phyloP scores from a whole-genome alignment of 2,329 filamentous ascomycete species.

The Penicillium sp. region DNA sequence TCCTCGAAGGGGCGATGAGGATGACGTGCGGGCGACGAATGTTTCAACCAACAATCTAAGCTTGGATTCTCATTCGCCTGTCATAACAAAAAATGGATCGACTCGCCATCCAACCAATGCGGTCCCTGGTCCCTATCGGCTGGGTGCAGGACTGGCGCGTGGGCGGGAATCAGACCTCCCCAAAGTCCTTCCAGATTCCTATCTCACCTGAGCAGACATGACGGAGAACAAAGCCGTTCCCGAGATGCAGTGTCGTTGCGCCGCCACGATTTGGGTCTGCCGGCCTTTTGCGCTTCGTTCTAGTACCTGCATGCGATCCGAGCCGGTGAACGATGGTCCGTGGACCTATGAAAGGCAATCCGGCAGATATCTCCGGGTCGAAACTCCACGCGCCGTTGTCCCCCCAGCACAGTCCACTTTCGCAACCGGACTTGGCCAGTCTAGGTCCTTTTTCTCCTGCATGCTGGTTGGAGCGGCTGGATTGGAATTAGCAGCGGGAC shows the following conservation, averaged over 20 bases:
- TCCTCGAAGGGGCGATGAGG: not conserved
- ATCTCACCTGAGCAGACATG: not conserved
- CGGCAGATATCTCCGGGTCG: conserved; percentile 21
- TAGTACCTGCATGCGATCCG: conserved; percentile 33
- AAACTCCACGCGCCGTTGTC: conserved; percentile 17
- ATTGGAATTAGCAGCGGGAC: not conserved
- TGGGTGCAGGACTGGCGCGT: conserved; percentile 17
- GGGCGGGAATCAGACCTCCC: conserved; percentile 14
- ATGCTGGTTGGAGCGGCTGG: not conserved
- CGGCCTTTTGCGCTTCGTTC: conserved; percentile 19
- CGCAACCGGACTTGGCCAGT: not conserved
- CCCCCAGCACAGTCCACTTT: conserved; percentile 3
- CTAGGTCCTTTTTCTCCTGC: not conserved
- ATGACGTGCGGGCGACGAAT: conserved; percentile 8
- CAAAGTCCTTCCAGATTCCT: not conserved
- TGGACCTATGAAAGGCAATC: conserved; percentile 18
- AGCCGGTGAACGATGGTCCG: conserved; percentile 29
- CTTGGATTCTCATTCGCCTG: conserved; percentile 10
- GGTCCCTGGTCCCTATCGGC: conserved; percentile 16
- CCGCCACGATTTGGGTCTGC: conserved; percentile 14
- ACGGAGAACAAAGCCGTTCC: conserved; percentile 1
- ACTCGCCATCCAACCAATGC: conserved; percentile 11
- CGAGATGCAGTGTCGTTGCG: conserved; percentile 13
- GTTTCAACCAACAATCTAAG: conserved; percentile 1
- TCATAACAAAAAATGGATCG: conserved; percentile 5